Evolutionary conservation across 129 eudicot species (phyloP).

Genomic region (Erigeron canadensis): DNA sequence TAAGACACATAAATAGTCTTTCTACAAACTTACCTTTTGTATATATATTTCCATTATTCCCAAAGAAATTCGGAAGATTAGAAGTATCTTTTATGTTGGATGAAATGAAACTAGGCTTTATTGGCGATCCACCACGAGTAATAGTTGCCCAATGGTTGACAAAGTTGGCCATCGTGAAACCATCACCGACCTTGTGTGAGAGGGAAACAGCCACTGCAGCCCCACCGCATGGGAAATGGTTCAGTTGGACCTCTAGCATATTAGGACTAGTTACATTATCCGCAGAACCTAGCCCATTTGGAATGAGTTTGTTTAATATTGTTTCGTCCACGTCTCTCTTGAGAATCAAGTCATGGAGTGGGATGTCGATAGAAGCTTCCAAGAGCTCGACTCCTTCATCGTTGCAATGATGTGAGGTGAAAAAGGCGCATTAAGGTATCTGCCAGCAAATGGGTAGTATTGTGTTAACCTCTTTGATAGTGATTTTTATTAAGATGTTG

Average conservation of each 20-base stretch:
- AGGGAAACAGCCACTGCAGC: background rate
- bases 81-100: background rate
- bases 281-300: background rate
- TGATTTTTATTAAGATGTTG: background rate
- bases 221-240: constrained; percentile 1
- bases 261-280: background rate
- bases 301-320: background rate
- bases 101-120: background rate
- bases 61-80: background rate
- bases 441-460: background rate
- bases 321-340: background rate
- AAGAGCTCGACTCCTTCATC: background rate
- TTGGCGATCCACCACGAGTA: background rate
- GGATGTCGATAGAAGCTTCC: background rate
- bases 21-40: background rate
- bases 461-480: background rate
- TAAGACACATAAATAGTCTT: background rate
- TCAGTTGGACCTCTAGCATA: background rate
- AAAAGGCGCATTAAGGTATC: background rate
- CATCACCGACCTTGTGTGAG: constrained; percentile 6
- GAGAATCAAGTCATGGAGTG: background rate
- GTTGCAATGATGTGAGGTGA: background rate
- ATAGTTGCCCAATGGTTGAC: background rate
- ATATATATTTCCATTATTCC: background rate
- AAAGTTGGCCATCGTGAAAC: background rate